Conservation (phyloP, 1,139 yeast genomes). For the Taphrina wiesneri region DNA sequence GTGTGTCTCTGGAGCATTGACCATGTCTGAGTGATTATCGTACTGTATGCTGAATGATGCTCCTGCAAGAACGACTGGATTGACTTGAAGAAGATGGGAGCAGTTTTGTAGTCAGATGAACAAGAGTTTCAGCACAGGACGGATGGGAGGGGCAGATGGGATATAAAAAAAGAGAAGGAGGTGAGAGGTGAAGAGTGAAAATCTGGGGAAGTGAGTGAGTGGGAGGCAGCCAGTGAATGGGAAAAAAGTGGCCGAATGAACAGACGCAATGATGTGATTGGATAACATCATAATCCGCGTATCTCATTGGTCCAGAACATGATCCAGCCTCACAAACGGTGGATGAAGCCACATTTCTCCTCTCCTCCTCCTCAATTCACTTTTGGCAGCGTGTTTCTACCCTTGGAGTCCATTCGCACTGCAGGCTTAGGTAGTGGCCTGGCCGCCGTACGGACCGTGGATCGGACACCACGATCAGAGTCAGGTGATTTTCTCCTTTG, state of each 20-base stretch:
- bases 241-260: neutral
- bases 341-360: neutral
- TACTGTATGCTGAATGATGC: neutral
- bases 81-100: neutral
- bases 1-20: constrained; percentile 7
- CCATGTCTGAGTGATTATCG: neutral
- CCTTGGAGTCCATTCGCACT: too few species aligned
- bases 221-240: neutral
- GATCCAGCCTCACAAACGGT: neutral
- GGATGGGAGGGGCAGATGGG: neutral
- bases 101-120: neutral
- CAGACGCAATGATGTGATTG: neutral
- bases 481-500: neutral
- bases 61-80: neutral
- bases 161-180: neutral
- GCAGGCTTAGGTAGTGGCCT: too few species aligned
- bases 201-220: constrained; percentile 8
- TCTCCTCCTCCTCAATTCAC: neutral
- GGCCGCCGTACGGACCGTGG: neutral
- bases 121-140: neutral
- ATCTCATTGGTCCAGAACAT: neutral
- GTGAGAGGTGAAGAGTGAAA: neutral
- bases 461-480: neutral
- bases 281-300: neutral
- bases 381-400: too few species aligned